Conservation (phyloP, 2,329 filamentous ascomycete genomes). For the Arachnomyces sp. region DNA sequence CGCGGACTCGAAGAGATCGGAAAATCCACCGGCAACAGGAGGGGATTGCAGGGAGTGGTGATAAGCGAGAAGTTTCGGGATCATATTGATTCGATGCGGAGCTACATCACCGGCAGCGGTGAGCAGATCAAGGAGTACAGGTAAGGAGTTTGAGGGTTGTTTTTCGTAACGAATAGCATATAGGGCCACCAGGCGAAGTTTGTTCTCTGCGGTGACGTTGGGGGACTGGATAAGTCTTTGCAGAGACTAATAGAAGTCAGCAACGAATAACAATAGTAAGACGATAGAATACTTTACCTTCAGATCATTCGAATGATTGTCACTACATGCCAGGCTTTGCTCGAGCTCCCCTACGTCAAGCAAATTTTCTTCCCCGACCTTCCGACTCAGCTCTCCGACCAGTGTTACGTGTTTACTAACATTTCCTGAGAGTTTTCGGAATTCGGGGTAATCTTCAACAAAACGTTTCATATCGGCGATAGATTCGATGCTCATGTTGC, state of each 20-base stretch:
- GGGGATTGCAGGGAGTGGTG: slow-evolving; percentile 78
- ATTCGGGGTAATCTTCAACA: slow-evolving; percentile 97
- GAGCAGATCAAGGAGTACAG: slow-evolving; percentile 80
- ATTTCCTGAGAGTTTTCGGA: slow-evolving; percentile 91
- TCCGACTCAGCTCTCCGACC: slow-evolving; percentile 83
- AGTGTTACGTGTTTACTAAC: slow-evolving; percentile 98
- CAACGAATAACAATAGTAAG: slow-evolving; percentile 16
- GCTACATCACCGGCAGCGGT: slow-evolving; percentile 75
- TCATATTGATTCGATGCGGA: slow-evolving; percentile 65
- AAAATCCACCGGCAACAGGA: slow-evolving; percentile 67
- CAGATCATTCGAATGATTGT: slow-evolving; percentile 86
- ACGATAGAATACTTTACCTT: slow-evolving; percentile 52
- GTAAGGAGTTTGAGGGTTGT: slow-evolving; percentile 72
- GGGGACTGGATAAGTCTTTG: slow-evolving; percentile 80
- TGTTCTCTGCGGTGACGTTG: slow-evolving; percentile 69
- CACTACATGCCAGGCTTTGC: slow-evolving; percentile 93
- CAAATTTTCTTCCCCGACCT: slow-evolving; percentile 75
- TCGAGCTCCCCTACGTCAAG: slow-evolving; percentile 97
- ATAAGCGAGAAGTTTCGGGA: slow-evolving; percentile 76
- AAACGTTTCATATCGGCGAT: slow-evolving; percentile 99
- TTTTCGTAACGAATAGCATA: slow-evolving; percentile 91
- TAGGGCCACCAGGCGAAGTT: slow-evolving; percentile 83
- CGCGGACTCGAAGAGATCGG: slow-evolving; percentile 83
- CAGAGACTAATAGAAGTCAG: slow-evolving; percentile 51
- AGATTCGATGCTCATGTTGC: slow-evolving; percentile 89